Base-by-base conservation (phyloP, 768 basidiomycete genomes). In the Lenzites betulinus region DNA sequence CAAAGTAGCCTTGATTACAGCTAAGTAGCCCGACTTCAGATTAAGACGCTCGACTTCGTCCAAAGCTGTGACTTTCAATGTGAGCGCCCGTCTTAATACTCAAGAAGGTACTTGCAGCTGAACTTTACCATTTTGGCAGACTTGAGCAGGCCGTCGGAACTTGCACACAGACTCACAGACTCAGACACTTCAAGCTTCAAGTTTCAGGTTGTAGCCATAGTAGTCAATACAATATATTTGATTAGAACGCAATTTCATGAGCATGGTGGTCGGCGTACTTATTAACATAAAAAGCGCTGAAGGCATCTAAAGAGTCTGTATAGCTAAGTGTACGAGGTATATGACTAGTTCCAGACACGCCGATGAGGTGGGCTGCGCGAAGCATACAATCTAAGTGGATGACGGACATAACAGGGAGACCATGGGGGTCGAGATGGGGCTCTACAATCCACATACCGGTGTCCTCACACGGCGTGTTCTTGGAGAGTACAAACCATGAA, bases 201-300 rank as follows among this genome's bases (percentile, higher is more conserved):
- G n/a, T n/a, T 33, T 33, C 30, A 33, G n/a, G 30, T 5, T 11
- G 11, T 4, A 33, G 30, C 11, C 30, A n/a, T 33, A 33, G 30
- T 33, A 33, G 11, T 4, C 6, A 33, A 33, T 11, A 33, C 30
- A n/a, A n/a, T n/a, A n/a, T 33, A 33, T 33, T 4, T 5, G 4
- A 33, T 53, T 42, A 53, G 23, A 53, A 53, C 2, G 52, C 52
- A n/a, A 53, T 53, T n/a, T 58, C 56, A 36, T 50, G 38, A 9
- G 56, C 56, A 41, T 58, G 56, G 30, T 58, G 56, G 15, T 58
- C 56, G 8, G 49, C 49, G 26, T 58, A 58, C 48, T 58, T 58
- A 30, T 58, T 58, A 28, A 58, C 56, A 42, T 50, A 58, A 26
- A 49, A 58, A 2, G 35, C 26, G 4, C 41, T 41, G 26, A 58